Evolutionary conservation across 352 stramenopile genomes (phyloP), one percentile per base, ranked within the genome.

Genomic region (Aphanomyces invadans): DNA sequence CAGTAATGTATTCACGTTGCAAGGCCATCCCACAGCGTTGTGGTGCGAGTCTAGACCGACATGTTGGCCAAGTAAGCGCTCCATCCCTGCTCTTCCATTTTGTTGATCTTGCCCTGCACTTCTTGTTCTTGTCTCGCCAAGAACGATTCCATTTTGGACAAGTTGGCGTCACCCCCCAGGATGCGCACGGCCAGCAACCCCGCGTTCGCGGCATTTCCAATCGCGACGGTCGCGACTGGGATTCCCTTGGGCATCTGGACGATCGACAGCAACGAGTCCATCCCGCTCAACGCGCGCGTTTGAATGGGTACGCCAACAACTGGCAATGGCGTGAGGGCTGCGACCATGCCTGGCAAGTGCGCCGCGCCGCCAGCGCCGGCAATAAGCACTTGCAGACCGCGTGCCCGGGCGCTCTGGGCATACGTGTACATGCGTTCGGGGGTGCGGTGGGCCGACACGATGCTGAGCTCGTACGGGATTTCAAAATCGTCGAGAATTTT

Each of bases 161-260:
- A 71, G 57, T 95, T 82, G 48, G 79, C 63, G 48, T 74, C 83
- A 29, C 76, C 87, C 32, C 86, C 95, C 9, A 99, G 78, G 52
- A 98, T 99, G 32, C 96, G 85, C 53, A 99, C 91, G 26, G 97
- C 96, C 59, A 99, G 72, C n/a, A 99, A 73, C 28, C 96, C 97
- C 0, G 96, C 96, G 78, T 99, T 99, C 48, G 83, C 97, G 15
- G 96, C 90, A 80, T 99, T 99, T 62, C 96, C 96, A 71, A 99
- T 99, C 1, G 95, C 96, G 15, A 99, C 96, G 11, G 97, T 99
- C 1, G 97, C 97, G 39, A 99, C 96, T 11, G 97, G 97, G 33
- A 99, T 87, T 55, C 97, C 97, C 33, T 93, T 79, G 38, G 97
- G 97, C 96, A 99, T 99, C 83, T 99, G 97, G 25, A 99, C 96